These are phyloP conservation scores for Arachnopeziza araneosa DNA, from an alignment of 2,329 filamentous ascomycete genomes.

Conservation along the genomic window DNA sequence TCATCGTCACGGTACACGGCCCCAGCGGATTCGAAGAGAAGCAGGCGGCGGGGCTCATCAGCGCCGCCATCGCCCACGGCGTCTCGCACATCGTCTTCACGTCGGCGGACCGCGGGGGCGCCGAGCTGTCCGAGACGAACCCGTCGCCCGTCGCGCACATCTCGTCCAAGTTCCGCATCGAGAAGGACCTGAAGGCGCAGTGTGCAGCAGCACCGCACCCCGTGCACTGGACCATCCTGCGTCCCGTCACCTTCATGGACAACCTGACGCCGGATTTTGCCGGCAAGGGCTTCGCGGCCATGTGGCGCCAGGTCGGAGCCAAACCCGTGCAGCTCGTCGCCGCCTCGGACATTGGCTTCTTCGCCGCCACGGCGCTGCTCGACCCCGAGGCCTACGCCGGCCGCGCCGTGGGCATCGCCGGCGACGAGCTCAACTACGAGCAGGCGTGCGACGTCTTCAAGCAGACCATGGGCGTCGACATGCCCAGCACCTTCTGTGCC, in stretches of 20 bases:
- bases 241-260: slow-evolving; percentile 53
- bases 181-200: slow-evolving; percentile 46
- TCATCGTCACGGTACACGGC: slow-evolving; percentile 38
- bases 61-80: slow-evolving; percentile 48
- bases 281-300: slow-evolving; percentile 22
- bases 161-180: slow-evolving; percentile 54
- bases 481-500: slow-evolving; percentile 27
- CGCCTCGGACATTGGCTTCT: slow-evolving; percentile 40
- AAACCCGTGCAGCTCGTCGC: slow-evolving; percentile 37
- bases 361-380: slow-evolving; percentile 39
- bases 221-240: slow-evolving; percentile 52
- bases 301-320: slow-evolving; percentile 26
- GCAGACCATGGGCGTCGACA: slow-evolving; percentile 23
- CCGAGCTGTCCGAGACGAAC: slow-evolving; percentile 42
- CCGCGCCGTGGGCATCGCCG: slow-evolving; percentile 37
- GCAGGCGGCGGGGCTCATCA: slow-evolving; percentile 54
- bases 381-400: slow-evolving; percentile 35
- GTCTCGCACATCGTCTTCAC: slow-evolving; percentile 60
- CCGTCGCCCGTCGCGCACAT: slow-evolving; percentile 58
- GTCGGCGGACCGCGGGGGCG: slow-evolving; percentile 58
- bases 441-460: slow-evolving; percentile 30
- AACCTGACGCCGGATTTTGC: slow-evolving; percentile 30
- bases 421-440: slow-evolving; percentile 39
- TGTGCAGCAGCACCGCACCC: slow-evolving; percentile 24
- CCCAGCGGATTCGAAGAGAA: slow-evolving; percentile 36